Evolutionary conservation across 2,329 filamentous ascomycete species (phyloP).

Genomic region (Lojkania enalia): DNA sequence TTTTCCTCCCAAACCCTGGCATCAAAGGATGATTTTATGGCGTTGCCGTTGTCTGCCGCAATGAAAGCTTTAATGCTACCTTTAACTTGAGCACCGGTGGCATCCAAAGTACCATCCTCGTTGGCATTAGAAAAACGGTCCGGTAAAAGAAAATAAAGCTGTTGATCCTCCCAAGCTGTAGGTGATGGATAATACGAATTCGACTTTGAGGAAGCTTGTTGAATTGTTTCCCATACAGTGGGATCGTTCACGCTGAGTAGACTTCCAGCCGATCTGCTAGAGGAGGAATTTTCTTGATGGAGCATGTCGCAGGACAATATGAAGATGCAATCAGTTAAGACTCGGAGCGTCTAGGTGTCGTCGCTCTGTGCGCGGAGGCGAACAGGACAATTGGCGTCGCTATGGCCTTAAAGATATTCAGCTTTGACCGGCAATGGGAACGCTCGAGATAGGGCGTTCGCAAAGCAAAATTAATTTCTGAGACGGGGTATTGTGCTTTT

Average conservation of each 20-base stretch:
- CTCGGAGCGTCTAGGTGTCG: too few species aligned
- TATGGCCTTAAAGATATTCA: too few species aligned
- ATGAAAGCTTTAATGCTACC: slow-evolving; percentile 7
- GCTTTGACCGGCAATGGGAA: too few species aligned
- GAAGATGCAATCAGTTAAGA: too few species aligned
- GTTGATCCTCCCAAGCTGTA: slow-evolving; percentile 25
- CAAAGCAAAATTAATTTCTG: too few species aligned
- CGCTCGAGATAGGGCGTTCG: too few species aligned
- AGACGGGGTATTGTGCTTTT: too few species aligned
- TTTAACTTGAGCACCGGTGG: slow-evolving; percentile 1
- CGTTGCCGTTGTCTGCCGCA: slow-evolving; percentile 11
- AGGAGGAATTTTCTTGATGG: too few species aligned
- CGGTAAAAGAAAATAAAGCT: slow-evolving; percentile 25
- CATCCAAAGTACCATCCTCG: slow-evolving; percentile 11
- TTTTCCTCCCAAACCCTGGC: slow-evolving; percentile 12
- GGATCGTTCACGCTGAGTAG: slow-evolving; percentile 6
- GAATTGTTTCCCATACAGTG: slow-evolving; percentile 3
- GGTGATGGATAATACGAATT: slow-evolving; percentile 18
- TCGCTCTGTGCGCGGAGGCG: too few species aligned
- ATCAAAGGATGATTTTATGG: slow-evolving; percentile 2
- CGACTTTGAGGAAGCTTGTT: not conserved
- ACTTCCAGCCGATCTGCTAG: not conserved
- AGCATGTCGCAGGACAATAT: too few species aligned
- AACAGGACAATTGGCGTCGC: too few species aligned
- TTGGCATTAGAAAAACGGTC: slow-evolving; percentile 23